Conservation (phyloP, 768 basidiomycete genomes). For the Kwoniella dendrophila region DNA sequence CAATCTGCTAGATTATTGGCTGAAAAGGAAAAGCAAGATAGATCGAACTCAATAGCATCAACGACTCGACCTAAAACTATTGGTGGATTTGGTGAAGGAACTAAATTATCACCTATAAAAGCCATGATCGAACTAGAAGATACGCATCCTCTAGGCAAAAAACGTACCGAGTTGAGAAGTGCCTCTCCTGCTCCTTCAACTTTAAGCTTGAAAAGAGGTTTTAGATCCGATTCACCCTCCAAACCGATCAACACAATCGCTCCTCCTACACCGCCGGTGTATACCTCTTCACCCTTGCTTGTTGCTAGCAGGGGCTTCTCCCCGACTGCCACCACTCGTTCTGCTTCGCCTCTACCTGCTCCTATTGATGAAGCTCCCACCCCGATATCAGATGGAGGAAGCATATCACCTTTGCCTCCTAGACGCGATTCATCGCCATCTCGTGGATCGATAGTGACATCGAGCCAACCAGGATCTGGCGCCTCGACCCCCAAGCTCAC, state of each 20-base stretch:
- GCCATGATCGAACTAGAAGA: slow-evolving; percentile 15
- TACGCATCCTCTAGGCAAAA: slow-evolving; percentile 15
- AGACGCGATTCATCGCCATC: slow-evolving; percentile 26
- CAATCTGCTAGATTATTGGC: slow-evolving; percentile 46
- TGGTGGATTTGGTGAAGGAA: slow-evolving; percentile 2
- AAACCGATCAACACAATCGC: not conserved
- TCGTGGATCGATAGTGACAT: slow-evolving; percentile 23
- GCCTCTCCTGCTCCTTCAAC: slow-evolving; percentile 38
- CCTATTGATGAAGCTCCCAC: not conserved
- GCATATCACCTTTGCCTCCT: slow-evolving; percentile 1
- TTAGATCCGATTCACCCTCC: slow-evolving; percentile 6
- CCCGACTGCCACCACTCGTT: slow-evolving; percentile 15
- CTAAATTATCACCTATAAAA: slow-evolving; percentile 21
- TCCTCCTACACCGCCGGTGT: not conserved
- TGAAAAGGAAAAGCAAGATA: slow-evolving; percentile 22
- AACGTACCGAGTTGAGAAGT: slow-evolving; percentile 24
- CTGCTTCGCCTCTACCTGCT: slow-evolving; percentile 13
- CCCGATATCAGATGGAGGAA: not conserved
- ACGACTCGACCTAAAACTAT: slow-evolving; percentile 8
- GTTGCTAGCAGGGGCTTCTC: slow-evolving; percentile 3
- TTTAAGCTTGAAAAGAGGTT: slow-evolving; percentile 21
- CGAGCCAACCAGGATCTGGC: slow-evolving; percentile 28
- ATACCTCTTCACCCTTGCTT: slow-evolving; percentile 10
- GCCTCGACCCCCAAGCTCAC: slow-evolving; percentile 42
- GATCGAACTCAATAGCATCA: slow-evolving; percentile 15